Evolutionary conservation across 2,329 filamentous ascomycete species (phyloP).

Genomic region (Ceratocystis eucalypticola): DNA sequence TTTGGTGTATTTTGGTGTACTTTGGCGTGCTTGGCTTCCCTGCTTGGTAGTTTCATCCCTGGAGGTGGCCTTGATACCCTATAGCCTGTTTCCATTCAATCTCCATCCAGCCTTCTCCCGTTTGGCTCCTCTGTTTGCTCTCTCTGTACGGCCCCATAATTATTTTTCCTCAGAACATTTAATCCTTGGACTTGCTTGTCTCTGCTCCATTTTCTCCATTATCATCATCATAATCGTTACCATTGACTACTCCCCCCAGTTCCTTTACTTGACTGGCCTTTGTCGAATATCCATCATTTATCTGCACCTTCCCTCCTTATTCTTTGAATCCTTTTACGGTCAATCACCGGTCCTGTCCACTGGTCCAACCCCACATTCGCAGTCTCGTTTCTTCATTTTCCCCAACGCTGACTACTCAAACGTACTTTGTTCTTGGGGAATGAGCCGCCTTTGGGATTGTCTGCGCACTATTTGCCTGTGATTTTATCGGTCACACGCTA

Average conservation of each 20-base stretch:
- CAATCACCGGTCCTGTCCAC: neutral
- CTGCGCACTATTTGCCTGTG: slow-evolving; percentile 4
- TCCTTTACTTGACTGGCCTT: too few relatives aligned
- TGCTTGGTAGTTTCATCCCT: neutral
- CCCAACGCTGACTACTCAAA: neutral
- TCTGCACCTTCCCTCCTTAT: neutral
- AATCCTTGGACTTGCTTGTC: neutral
- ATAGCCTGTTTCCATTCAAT: neutral
- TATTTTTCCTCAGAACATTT: neutral
- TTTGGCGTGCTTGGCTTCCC: neutral
- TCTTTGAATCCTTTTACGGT: neutral
- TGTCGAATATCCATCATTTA: neutral
- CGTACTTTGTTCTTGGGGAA: neutral
- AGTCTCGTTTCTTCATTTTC: neutral
- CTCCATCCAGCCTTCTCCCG: neutral
- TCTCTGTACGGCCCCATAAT: neutral
- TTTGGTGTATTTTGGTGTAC: neutral
- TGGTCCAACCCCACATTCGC: neutral
- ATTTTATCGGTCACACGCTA: slow-evolving; percentile 13
- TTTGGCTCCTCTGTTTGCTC: neutral
- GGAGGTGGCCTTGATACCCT: neutral
- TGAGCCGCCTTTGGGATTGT: slow-evolving; percentile 1
- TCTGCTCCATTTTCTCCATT: slow-evolving; percentile 6
- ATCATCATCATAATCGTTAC: neutral
- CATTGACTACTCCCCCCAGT: neutral